Evolutionary conservation across 768 basidiomycete genomes (phyloP).

Genomic region (Suillus americanus): DNA sequence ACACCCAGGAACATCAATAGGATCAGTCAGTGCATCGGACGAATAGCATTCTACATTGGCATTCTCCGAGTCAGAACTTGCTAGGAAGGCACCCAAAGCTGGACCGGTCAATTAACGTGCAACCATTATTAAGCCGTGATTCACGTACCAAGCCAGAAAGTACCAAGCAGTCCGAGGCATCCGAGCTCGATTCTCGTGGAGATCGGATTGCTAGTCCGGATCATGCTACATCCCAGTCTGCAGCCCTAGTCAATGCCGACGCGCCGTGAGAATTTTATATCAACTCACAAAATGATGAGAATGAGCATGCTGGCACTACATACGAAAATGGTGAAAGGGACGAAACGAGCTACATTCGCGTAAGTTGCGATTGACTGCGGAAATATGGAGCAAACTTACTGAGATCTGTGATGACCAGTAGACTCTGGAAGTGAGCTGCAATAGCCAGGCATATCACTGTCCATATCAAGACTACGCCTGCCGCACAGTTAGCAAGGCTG

Average conservation of each 20-base stretch:
- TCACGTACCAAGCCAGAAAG: slow-evolving; percentile 75
- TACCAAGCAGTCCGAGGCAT: slow-evolving; percentile 66
- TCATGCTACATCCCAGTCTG: slow-evolving; percentile 65
- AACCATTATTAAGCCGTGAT: not conserved
- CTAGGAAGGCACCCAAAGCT: slow-evolving; percentile 76
- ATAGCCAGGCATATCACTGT: slow-evolving; percentile 78
- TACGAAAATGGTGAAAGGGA: slow-evolving; percentile 84
- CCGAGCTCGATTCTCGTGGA: slow-evolving; percentile 76
- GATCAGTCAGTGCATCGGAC: slow-evolving; percentile 46
- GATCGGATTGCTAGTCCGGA: slow-evolving; percentile 72
- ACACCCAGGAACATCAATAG: slow-evolving; percentile 69
- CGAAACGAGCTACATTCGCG: slow-evolving; percentile 66
- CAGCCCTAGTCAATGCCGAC: slow-evolving; percentile 5
- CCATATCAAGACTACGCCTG: slow-evolving; percentile 70
- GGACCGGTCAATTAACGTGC: slow-evolving; percentile 16
- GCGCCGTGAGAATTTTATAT: slow-evolving; percentile 2
- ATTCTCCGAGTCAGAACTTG: slow-evolving; percentile 72
- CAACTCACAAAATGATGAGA: slow-evolving; percentile 62
- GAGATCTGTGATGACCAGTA: slow-evolving; percentile 75
- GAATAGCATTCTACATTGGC: slow-evolving; percentile 85
- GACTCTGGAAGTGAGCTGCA: slow-evolving; percentile 72
- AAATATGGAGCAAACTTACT: slow-evolving; percentile 47
- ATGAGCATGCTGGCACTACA: slow-evolving; percentile 69
- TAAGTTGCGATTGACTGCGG: not conserved
- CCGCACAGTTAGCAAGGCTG: slow-evolving; percentile 8